These are phyloP conservation scores for Phragmites australis DNA, from an alignment of 176 grass and related monocot species.

Conservation along the genomic window DNA sequence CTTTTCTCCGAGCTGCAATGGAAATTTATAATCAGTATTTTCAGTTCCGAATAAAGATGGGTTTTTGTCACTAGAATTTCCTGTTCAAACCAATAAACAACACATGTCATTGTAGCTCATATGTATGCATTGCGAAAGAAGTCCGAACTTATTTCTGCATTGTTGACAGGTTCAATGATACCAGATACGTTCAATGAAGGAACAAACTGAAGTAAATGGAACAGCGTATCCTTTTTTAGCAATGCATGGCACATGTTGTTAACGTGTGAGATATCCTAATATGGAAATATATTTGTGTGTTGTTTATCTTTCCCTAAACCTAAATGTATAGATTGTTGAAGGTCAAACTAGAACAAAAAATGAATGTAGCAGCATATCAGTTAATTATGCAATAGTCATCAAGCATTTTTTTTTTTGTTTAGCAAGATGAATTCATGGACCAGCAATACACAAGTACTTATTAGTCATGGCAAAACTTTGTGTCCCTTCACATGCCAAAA, in stretches of 20 bases:
- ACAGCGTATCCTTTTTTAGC: conserved; percentile 3
- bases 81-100: conserved; percentile 8
- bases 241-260: neutral
- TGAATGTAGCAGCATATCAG: neutral
- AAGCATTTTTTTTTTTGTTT: conserved; percentile 11
- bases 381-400: conserved; percentile 4
- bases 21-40: conserved; percentile 34
- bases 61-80: neutral
- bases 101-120: neutral
- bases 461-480: neutral
- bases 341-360: neutral
- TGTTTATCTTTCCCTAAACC: neutral
- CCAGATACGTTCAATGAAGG: neutral
- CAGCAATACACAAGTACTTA: neutral
- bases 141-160: neutral
- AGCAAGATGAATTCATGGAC: conserved; percentile 15
- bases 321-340: neutral
- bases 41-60: conserved; percentile 20
- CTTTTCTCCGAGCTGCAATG: conserved; percentile 68
- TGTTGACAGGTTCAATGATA: neutral
- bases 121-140: conserved; percentile 6
- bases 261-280: conserved; percentile 5
- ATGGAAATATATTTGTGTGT: neutral
- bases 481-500: neutral
- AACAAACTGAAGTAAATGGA: neutral